A percentile compares a stretch with the other conserved stretches of the same genome.
phyloP scores from a whole-genome alignment of 2,329 filamentous ascomycete species.

The Scedosporium minutisporum region DNA sequence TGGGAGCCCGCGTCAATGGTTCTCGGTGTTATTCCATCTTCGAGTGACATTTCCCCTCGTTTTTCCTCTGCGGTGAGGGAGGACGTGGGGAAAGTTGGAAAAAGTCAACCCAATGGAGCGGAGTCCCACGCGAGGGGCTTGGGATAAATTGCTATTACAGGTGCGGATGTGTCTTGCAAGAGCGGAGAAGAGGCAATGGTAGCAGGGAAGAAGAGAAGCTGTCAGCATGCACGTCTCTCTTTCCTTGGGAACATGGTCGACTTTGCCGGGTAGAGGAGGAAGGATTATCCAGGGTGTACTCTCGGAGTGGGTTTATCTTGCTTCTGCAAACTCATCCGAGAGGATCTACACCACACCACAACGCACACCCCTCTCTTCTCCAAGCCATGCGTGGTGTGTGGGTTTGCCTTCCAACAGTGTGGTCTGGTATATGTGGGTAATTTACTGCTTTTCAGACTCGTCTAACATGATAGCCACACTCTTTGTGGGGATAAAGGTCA shows the following conservation, averaged over 20 bases:
- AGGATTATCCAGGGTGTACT: neutral
- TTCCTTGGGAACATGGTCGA: neutral
- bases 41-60: too few species aligned
- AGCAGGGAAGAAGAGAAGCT: neutral
- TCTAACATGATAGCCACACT: neutral
- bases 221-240: too few species aligned
- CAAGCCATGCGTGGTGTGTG: neutral
- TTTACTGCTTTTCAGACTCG: neutral
- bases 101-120: neutral
- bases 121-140: neutral
- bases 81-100: neutral
- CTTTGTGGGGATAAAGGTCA: neutral
- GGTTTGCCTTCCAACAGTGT: neutral
- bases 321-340: neutral
- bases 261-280: neutral
- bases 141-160: neutral
- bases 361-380: too few species aligned
- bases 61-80: neutral
- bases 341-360: too few species aligned
- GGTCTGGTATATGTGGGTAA: neutral
- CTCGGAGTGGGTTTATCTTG: neutral
- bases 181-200: neutral
- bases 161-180: neutral
- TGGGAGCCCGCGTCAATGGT: too few species aligned
- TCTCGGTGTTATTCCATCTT: too few species aligned